Evolutionary conservation across 2,329 filamentous ascomycete genomes (phyloP), one percentile per base, ranked within the genome.

Genomic region (Penicillium verrucosum): DNA sequence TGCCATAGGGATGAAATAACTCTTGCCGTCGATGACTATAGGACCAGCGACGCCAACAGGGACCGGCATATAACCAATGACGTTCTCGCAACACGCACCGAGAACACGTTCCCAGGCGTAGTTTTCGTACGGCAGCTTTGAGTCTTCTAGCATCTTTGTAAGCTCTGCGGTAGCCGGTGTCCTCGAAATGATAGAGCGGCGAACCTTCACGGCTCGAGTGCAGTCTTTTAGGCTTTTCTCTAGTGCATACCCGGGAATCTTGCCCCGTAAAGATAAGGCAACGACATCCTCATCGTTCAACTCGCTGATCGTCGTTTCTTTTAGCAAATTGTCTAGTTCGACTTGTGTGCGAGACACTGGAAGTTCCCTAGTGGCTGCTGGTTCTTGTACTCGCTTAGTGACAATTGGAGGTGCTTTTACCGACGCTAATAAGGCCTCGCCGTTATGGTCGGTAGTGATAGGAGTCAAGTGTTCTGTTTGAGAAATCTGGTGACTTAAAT

Each of bases 401-500:
- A 18, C 18, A 18, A 18, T 18, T 18, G 18, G 18, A 18, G 18
- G 18, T 18, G 18, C 18, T 18, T 18, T 18, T 18, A 18, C 18
- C 18, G 18, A 18, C 18, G 18, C 18, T 18, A 18, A 18, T 18
- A 18, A 18, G 18, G 1, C 18, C 18, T 18, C 18, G 18, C 18
- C 18, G 18, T 18, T 18, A 18, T 18, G 18, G 18, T 18, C 18
- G 18, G 18, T 18, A 18, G 18, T 18, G n/a, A 5, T 0, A 18
- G 16, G 36, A 1, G 8, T 11, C 3, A 2, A 18, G 0, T 12
- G 9, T 4, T 37, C 36, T 18, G 16, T 18, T n/a, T 37, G 16
- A 1, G n/a, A n/a, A 5, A 5, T 9, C 0, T 4, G 36, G 1
- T 1, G 36, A 0, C 36, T 37, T 1, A 11, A 37, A 0, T 37